Percentiles rank a stretch among this genome's conserved stretches.
Evolutionary conservation across 495 filamentous ascomycete genomes (phyloP).

Genomic region (Terfezia claveryi): DNA sequence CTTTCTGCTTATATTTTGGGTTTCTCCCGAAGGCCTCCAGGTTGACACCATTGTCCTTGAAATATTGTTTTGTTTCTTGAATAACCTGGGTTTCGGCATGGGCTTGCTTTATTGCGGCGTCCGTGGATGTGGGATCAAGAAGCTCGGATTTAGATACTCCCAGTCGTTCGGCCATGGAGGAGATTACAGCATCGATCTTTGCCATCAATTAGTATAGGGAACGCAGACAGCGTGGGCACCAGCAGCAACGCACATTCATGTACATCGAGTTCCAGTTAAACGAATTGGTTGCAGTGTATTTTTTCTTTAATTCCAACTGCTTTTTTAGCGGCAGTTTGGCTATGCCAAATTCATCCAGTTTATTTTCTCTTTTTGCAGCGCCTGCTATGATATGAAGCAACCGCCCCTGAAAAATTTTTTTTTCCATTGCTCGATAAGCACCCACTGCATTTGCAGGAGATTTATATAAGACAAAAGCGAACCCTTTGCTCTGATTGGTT

Average conservation of each 20-base stretch:
- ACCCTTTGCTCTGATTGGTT: slow-evolving; percentile 52
- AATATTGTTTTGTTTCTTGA: slow-evolving; percentile 85
- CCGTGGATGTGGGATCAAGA: slow-evolving; percentile 77
- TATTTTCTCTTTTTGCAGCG: slow-evolving; percentile 52
- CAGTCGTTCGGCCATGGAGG: slow-evolving; percentile 64
- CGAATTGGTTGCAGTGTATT: slow-evolving; percentile 47
- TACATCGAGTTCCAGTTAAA: slow-evolving; percentile 98
- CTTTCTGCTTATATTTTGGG: slow-evolving; percentile 33
- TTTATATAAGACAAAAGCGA: slow-evolving; percentile 62
- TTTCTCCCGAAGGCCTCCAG: slow-evolving; percentile 63
- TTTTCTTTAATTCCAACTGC: slow-evolving; percentile 63
- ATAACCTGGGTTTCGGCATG: slow-evolving; percentile 92
- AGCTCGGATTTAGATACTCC: slow-evolving; percentile 76
- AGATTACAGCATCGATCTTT: slow-evolving; percentile 70
- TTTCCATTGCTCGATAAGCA: slow-evolving; percentile 54
- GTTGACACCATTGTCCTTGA: slow-evolving; percentile 66
- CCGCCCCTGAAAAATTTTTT: slow-evolving; percentile 71
- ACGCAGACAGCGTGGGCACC: slow-evolving; percentile 12
- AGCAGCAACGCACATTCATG: slow-evolving; percentile 50
- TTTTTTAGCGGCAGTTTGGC: slow-evolving; percentile 84
- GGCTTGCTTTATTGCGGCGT: slow-evolving; percentile 87
- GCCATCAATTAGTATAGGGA: slow-evolving; percentile 5
- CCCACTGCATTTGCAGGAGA: slow-evolving; percentile 47
- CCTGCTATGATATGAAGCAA: slow-evolving; percentile 74
- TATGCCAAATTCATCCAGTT: slow-evolving; percentile 66